Base-by-base conservation (phyloP, 23 red algal genomes). In the Cyanidiococcus yangmingshanensis region DNA sequence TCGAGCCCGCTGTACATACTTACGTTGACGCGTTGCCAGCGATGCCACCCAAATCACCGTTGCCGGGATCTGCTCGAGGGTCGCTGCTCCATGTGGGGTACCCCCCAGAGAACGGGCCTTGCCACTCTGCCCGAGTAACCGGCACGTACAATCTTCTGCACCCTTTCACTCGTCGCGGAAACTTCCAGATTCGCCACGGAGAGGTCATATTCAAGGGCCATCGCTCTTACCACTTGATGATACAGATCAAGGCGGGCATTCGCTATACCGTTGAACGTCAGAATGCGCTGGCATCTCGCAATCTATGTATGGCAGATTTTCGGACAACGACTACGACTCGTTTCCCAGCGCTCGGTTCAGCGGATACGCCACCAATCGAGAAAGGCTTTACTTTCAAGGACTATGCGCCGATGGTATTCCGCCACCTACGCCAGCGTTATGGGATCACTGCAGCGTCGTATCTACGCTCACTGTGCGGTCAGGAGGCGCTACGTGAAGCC, bases 131-230 rank as follows among this genome's bases (percentile, higher is more conserved):
- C n/a, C 12, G n/a, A 3, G n/a, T 25, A 12, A 71, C 32, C 21
- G 45, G 45, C 45, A 71, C 63, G 12, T 35, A 32, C n/a, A 25
- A 71, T 29, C n/a, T 35, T 7, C 32, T 71, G 63, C n/a, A 25
- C 7, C n/a, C 63, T 3, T 35, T 25, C n/a, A 71, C 63, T 7
- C 7, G 63, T 2, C 63, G 63, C 63, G 63, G 63, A 12, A 71
- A 71, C 27, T 71, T 71, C 63, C 63, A 71, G 27, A 71, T 71
- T 30, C 63, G 63, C n/a, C 63, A 71, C 63, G 78, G 78, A 18
- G 78, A 81, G 68, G 78, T 81, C 3, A 81, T 81, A 0, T 81
- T 39, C 38, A 81, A 81, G 51, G 78, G 78, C 67, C 78, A 81
- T 36, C 78, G 68, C 38, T 81, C 78, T 32, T 81, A 81, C 30